phyloP scores from a whole-genome alignment of 768 basidiomycete species.

The Suillus variegatus region DNA sequence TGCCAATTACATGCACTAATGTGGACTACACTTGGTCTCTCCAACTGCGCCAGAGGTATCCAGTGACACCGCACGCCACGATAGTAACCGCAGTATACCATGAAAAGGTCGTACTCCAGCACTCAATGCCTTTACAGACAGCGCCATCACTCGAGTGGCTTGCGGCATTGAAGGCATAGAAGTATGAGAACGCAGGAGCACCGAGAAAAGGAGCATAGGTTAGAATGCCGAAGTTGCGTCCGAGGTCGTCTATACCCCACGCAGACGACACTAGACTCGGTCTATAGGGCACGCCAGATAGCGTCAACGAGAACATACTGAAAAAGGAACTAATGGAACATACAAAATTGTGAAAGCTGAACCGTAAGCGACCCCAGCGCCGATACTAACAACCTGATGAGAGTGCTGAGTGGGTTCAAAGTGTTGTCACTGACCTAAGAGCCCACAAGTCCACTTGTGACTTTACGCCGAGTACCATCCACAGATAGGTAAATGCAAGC shows the following conservation, averaged over 20 bases:
- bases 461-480: conserved; percentile 51
- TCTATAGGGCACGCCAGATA: conserved; percentile 34
- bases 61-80: conserved; percentile 44
- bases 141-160: conserved; percentile 43
- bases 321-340: conserved; percentile 28
- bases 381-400: conserved; percentile 43
- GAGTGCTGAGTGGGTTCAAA: conserved; percentile 1
- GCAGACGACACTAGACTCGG: conserved; percentile 71
- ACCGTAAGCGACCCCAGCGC: conserved; percentile 72
- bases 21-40: conserved; percentile 46
- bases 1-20: neutral
- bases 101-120: conserved; percentile 71
- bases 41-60: conserved; percentile 67
- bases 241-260: conserved; percentile 71
- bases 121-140: conserved; percentile 58
- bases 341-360: conserved; percentile 70
- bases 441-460: conserved; percentile 61
- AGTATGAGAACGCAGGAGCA: conserved; percentile 74
- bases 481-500: conserved; percentile 53
- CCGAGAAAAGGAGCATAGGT: conserved; percentile 78
- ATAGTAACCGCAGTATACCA: conserved; percentile 45
- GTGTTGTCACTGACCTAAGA: conserved; percentile 52
- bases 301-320: neutral
- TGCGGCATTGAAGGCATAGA: conserved; percentile 71
- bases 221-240: conserved; percentile 75